These are phyloP conservation scores for Corniculantispora saksenae DNA, from an alignment of 2,329 filamentous ascomycete genomes.

Conservation along the genomic window DNA sequence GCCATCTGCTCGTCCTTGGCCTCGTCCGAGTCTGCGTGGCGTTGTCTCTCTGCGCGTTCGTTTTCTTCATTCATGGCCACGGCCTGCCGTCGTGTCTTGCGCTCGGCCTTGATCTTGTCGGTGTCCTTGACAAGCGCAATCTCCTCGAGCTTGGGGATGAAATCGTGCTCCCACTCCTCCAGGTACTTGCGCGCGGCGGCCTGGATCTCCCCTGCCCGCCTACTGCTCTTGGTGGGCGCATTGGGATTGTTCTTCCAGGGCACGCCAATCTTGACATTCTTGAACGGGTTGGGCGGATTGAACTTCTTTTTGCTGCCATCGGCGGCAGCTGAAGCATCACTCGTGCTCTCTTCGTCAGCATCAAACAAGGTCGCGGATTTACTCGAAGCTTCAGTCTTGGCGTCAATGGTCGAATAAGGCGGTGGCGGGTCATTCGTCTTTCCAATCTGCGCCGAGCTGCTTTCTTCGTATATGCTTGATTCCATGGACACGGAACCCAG, in stretches of 20 bases:
- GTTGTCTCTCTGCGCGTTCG: slow-evolving; percentile 37
- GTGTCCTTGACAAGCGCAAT: slow-evolving; percentile 57
- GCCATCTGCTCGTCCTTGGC: slow-evolving; percentile 38
- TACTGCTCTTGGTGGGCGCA: slow-evolving; percentile 8
- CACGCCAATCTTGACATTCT: slow-evolving; percentile 25
- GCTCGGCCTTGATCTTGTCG: slow-evolving; percentile 47
- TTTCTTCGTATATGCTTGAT: slow-evolving; percentile 12
- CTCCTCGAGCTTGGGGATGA: slow-evolving; percentile 71
- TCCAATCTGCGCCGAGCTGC: neutral
- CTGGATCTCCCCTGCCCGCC: slow-evolving; percentile 36
- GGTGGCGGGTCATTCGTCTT: neutral
- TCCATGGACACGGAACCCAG: slow-evolving; percentile 31
- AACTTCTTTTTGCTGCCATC: neutral
- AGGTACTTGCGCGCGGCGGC: slow-evolving; percentile 66
- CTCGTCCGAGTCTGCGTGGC: slow-evolving; percentile 37
- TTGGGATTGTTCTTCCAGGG: slow-evolving; percentile 18
- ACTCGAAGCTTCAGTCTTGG: slow-evolving; percentile 20
- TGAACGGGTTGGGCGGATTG: slow-evolving; percentile 9
- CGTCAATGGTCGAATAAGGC: slow-evolving; percentile 17
- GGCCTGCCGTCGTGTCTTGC: slow-evolving; percentile 46
- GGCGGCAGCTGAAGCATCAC: neutral
- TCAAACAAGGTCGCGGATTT: slow-evolving; percentile 19
- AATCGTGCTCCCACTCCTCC: slow-evolving; percentile 73
- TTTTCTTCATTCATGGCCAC: slow-evolving; percentile 40
- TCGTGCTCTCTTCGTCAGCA: slow-evolving; percentile 11